phyloP scores from a whole-genome alignment of 495 filamentous ascomycete species.

The Oidiodendron maius region DNA sequence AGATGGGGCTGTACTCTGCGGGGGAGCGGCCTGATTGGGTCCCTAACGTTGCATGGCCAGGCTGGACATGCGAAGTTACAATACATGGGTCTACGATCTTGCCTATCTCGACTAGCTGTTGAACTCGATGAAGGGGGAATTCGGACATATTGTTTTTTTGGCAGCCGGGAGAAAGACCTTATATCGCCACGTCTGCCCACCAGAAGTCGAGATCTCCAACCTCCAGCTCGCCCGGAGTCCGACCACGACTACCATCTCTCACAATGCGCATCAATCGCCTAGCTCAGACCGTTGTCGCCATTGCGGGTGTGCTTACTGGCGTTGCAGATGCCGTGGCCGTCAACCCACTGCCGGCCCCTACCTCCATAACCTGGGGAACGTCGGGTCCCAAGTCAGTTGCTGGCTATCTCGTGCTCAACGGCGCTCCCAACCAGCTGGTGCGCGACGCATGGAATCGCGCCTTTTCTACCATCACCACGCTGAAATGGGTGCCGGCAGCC shows the following conservation, averaged over 20 bases:
- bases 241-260: not conserved
- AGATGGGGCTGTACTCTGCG: not conserved
- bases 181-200: not conserved
- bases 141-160: not conserved
- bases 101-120: not conserved
- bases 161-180: not conserved
- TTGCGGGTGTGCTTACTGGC: not conserved
- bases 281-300: not conserved
- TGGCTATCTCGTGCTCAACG: slow-evolving; percentile 25
- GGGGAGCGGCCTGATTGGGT: not conserved
- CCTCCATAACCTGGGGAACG: slow-evolving; percentile 46
- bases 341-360: slow-evolving; percentile 50
- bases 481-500: slow-evolving; percentile 49
- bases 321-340: slow-evolving; percentile 32
- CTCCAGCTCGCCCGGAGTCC: not conserved
- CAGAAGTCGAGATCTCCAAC: not conserved
- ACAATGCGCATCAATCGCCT: slow-evolving; percentile 7
- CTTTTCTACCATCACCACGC: slow-evolving; percentile 34
- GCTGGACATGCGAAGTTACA: not conserved
- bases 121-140: not conserved
- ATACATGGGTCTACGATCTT: not conserved
- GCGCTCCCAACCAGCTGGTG: slow-evolving; percentile 24
- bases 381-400: slow-evolving; percentile 38
- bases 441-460: slow-evolving; percentile 41
- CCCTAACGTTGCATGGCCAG: slow-evolving; percentile 8